Evolutionary conservation across 2,329 filamentous ascomycete species (phyloP).

Genomic region (Epichloe aotearoae): DNA sequence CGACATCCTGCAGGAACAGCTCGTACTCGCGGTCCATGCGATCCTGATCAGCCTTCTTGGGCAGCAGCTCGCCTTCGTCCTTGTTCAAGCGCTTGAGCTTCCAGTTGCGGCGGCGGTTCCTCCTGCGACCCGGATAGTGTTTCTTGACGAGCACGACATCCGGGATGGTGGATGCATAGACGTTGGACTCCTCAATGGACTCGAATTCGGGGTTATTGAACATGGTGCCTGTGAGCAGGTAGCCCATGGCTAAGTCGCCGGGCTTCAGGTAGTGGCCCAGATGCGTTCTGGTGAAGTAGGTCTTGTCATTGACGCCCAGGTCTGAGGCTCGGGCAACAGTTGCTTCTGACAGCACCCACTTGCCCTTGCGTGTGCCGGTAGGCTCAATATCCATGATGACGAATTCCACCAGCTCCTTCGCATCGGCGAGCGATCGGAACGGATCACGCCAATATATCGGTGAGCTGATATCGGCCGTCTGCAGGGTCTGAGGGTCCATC

Average conservation of each 20-base stretch:
- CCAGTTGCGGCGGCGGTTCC: slow-evolving; percentile 74
- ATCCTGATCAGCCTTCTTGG: slow-evolving; percentile 77
- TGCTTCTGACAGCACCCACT: slow-evolving; percentile 72
- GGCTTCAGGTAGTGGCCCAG: slow-evolving; percentile 73
- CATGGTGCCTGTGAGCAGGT: slow-evolving; percentile 75
- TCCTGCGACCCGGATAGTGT: slow-evolving; percentile 76
- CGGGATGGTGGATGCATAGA: slow-evolving; percentile 67
- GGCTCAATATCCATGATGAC: slow-evolving; percentile 90
- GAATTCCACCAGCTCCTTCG: slow-evolving; percentile 79
- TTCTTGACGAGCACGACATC: slow-evolving; percentile 97
- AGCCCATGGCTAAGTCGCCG: slow-evolving; percentile 91
- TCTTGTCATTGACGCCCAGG: slow-evolving; percentile 71
- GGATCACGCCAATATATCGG: slow-evolving; percentile 84
- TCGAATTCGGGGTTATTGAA: slow-evolving; percentile 86
- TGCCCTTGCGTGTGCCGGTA: slow-evolving; percentile 60
- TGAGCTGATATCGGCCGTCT: slow-evolving; percentile 74
- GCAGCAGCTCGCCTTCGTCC: slow-evolving; percentile 78
- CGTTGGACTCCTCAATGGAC: slow-evolving; percentile 63
- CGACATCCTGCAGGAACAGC: slow-evolving; percentile 91
- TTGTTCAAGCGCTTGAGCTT: slow-evolving; percentile 84
- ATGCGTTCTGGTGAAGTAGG: slow-evolving; percentile 84
- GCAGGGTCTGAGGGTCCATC: slow-evolving; percentile 79
- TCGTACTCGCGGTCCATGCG: slow-evolving; percentile 90
- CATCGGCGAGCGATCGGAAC: slow-evolving; percentile 72
- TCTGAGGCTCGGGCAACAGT: slow-evolving; percentile 81